Conservation (phyloP, 805 yeast species). For the Yarrowia sp. region DNA sequence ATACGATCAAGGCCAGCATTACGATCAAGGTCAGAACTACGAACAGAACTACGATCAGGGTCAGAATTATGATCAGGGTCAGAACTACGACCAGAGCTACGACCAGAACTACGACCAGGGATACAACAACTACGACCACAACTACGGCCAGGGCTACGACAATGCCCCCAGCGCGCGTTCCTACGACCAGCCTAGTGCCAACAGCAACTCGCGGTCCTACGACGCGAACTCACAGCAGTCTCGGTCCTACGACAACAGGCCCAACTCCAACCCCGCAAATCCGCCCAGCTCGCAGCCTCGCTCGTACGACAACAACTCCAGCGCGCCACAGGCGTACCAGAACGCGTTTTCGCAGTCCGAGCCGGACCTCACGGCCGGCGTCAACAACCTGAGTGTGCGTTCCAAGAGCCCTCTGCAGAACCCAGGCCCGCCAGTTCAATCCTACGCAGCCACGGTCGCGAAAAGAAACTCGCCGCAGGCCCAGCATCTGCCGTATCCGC, state of each 20-base stretch:
- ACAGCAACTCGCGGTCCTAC: no score
- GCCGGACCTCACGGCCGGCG: constrained; percentile 37
- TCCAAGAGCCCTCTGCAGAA: constrained; percentile 21
- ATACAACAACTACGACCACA: neutral
- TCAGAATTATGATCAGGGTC: neutral
- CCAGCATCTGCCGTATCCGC: constrained; percentile 19
- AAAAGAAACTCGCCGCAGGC: constrained; percentile 21
- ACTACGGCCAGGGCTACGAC: neutral
- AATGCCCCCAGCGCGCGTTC: neutral
- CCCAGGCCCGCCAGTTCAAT: constrained; percentile 14
- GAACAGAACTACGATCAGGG: neutral
- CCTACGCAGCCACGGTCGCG: constrained; percentile 20
- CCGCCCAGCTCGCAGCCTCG: no score
- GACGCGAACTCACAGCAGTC: no score
- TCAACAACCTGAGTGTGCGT: neutral
- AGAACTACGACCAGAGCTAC: neutral
- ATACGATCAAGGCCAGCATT: neutral
- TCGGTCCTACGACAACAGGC: no score
- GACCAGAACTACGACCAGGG: neutral
- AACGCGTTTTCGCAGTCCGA: constrained; percentile 12
- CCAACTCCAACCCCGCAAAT: no score
- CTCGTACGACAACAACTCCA: neutral
- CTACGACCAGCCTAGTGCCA: neutral
- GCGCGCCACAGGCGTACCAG: neutral
- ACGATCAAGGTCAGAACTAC: neutral